phyloP scores from a whole-genome alignment of 108 stramenopile genomes.

The Cyclotella choctawhatcheeana region DNA sequence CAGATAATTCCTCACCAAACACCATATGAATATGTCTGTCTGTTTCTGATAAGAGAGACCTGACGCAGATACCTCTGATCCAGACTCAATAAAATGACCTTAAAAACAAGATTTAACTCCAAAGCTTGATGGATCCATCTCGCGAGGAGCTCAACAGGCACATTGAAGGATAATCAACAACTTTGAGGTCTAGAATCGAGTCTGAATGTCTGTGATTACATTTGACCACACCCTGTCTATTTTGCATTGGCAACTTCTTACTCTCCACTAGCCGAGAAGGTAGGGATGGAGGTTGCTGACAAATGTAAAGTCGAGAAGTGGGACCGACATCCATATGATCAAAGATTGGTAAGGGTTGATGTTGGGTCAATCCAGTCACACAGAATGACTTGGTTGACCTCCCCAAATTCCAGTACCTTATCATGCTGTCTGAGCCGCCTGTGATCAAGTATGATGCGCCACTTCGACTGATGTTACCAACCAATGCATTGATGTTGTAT shows the following conservation, averaged over 20 bases:
- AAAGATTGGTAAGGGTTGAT: conserved; percentile 73
- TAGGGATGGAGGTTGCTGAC: conserved; percentile 66
- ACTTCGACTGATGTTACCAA: conserved; percentile 73
- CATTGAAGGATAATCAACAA: conserved; percentile 62
- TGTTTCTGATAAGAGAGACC: too few species aligned
- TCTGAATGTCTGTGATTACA: conserved; percentile 59
- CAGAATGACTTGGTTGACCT: conserved; percentile 85
- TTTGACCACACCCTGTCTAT: conserved; percentile 42
- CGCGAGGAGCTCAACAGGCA: conserved; percentile 68
- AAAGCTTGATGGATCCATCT: conserved; percentile 81
- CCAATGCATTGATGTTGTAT: conserved; percentile 70
- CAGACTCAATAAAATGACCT: too few species aligned
- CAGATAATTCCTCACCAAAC: too few species aligned
- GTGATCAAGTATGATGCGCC: conserved; percentile 87
- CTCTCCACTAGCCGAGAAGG: conserved; percentile 52
- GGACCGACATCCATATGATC: conserved; percentile 65
- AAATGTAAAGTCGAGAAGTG: conserved; percentile 65
- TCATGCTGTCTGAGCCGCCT: conserved; percentile 84
- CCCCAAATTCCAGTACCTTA: conserved; percentile 92
- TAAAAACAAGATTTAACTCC: too few species aligned
- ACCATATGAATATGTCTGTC: too few species aligned
- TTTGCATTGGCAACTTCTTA: conserved; percentile 45
- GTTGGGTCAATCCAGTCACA: conserved; percentile 66
- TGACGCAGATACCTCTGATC: too few species aligned
- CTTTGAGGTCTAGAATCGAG: conserved; percentile 80